These are phyloP conservation scores for Camellia granthamiana DNA, from an alignment of 148 eudicot species.

Conservation along the genomic window DNA sequence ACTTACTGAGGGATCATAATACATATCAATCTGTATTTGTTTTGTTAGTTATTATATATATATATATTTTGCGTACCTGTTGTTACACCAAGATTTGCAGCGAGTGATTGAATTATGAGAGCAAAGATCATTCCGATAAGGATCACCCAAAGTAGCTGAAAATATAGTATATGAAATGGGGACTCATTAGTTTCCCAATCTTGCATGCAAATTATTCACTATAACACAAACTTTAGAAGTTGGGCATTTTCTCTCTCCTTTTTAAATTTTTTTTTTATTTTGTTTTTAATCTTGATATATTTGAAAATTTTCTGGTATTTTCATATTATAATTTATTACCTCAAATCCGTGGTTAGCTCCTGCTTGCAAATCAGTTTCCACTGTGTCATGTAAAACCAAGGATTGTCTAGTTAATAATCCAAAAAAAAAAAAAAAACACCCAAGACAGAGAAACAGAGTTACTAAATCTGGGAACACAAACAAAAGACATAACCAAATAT, in stretches of 20 bases:
- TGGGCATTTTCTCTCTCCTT: not conserved
- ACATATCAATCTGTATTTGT: not conserved
- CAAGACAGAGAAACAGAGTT: not conserved
- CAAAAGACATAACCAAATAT: too few species aligned
- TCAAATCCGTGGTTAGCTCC: conserved; percentile 78
- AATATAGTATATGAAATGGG: not conserved
- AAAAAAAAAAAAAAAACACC: not conserved
- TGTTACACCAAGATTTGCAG: conserved; percentile 72
- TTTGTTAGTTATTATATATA: not conserved
- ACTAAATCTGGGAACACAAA: not conserved
- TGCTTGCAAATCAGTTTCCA: conserved; percentile 97
- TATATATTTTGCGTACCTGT: conserved; percentile 35
- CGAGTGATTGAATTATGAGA: conserved; percentile 60
- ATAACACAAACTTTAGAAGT: not conserved
- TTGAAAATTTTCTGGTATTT: not conserved
- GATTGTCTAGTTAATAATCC: not conserved
- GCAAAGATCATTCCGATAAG: conserved; percentile 62
- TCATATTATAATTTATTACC: conserved; percentile 40
- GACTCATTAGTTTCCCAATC: not conserved
- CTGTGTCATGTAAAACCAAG: conserved; percentile 27
- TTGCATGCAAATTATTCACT: not conserved
- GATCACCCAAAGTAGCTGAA: conserved; percentile 70
- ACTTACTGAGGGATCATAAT: not conserved
- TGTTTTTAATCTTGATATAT: not conserved
- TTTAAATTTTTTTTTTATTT: not conserved